Percentiles rank a stretch among this genome's conserved stretches.
Evolutionary conservation across 257 asterid species (phyloP).

Genomic region (Jaltomata sinuosa): DNA sequence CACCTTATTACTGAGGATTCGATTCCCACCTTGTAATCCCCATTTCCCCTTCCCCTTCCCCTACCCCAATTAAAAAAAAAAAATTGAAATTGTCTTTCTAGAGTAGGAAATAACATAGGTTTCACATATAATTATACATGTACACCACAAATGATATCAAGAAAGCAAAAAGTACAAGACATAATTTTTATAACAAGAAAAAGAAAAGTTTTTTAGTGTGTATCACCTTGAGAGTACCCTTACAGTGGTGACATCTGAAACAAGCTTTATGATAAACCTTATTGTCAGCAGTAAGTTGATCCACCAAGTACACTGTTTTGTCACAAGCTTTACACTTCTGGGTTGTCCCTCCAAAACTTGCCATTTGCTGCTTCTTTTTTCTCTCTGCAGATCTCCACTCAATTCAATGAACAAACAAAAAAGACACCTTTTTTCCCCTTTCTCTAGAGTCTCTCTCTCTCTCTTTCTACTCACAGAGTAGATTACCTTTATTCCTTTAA

Average conservation of each 20-base stretch:
- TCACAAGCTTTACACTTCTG: constrained; percentile 68
- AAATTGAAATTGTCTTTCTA: too few species aligned
- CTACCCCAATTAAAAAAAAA: too few species aligned
- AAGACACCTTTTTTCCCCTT: not conserved
- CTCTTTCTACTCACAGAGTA: constrained; percentile 2
- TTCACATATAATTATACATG: not conserved
- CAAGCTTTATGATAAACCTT: constrained; percentile 68
- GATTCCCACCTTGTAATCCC: too few species aligned
- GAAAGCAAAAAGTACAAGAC: not conserved
- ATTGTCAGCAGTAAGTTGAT: constrained; percentile 53
- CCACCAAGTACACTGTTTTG: constrained; percentile 68
- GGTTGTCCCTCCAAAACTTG: constrained; percentile 57
- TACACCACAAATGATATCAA: not conserved
- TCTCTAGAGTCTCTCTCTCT: not conserved
- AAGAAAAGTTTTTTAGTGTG: not conserved
- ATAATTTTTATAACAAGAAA: not conserved
- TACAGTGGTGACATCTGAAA: constrained; percentile 73
- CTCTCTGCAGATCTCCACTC: constrained; percentile 1
- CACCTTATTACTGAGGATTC: too few species aligned
- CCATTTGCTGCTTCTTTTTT: constrained; percentile 11
- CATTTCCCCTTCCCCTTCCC: too few species aligned
- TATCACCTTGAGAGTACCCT: constrained; percentile 61
- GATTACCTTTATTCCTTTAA: not conserved
- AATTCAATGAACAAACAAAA: not conserved
- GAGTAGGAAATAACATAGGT: too few species aligned